phyloP scores from a whole-genome alignment of 2,329 filamentous ascomycete species.

The Pseudogymnoascus sp. region DNA sequence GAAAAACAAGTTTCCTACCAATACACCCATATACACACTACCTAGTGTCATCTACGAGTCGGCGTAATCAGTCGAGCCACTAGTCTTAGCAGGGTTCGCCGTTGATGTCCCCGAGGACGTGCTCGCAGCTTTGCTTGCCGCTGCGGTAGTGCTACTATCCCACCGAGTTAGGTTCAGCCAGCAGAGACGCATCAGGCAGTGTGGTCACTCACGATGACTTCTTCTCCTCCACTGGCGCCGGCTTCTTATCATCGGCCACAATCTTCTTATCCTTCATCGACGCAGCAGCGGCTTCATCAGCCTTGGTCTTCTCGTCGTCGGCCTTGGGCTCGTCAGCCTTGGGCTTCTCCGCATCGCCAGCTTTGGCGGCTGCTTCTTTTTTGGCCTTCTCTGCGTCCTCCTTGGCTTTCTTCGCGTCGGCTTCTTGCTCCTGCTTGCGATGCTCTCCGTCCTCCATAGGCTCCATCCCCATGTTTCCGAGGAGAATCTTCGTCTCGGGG shows the following conservation, averaged over 20 bases:
- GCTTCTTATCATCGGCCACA: background rate
- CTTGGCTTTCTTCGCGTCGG: background rate
- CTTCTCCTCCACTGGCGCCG: background rate
- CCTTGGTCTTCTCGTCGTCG: background rate
- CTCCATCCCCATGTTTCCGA: slow-evolving; percentile 30
- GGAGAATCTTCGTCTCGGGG: slow-evolving; percentile 49
- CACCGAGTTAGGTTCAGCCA: background rate
- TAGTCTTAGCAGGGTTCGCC: background rate
- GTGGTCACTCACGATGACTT: background rate
- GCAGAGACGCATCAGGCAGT: background rate
- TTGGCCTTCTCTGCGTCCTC: background rate
- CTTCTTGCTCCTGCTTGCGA: slow-evolving; percentile 9
- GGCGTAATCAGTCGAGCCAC: background rate
- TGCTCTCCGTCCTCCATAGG: slow-evolving; percentile 26
- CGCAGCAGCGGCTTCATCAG: background rate
- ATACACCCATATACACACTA: background rate
- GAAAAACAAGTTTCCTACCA: background rate
- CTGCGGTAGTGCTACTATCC: background rate
- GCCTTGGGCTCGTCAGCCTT: background rate
- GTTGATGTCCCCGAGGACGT: background rate
- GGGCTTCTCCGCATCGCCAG: background rate
- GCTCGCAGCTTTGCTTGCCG: background rate
- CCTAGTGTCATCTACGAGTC: background rate
- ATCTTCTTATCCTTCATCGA: slow-evolving; percentile 1
- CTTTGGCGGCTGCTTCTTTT: background rate